Conservation (phyloP, 257 asterid genomes). For the Fraxinus cuspidata region DNA sequence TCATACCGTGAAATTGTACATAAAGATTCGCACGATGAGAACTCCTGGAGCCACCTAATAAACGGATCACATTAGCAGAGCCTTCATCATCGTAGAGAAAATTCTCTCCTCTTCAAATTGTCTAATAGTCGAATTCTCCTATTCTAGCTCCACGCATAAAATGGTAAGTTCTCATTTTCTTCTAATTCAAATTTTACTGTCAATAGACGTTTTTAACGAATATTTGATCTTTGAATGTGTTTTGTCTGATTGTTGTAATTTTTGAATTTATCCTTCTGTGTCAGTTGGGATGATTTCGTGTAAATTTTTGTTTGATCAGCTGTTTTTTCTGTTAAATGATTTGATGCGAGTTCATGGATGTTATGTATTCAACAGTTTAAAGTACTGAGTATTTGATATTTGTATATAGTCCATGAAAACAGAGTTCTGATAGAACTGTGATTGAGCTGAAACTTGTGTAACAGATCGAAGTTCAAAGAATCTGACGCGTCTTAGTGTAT, state of each 20-base stretch:
- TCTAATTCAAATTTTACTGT: neutral
- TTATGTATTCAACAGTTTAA: no score
- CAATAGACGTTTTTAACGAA: neutral
- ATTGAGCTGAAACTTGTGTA: neutral
- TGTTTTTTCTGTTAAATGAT: neutral
- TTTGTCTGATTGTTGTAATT: slow-evolving; percentile 12
- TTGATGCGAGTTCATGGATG: no score
- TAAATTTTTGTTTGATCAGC: neutral
- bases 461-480: neutral
- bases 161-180: slow-evolving; percentile 26
- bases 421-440: neutral
- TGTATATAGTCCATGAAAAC: neutral
- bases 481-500: neutral
- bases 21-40: slow-evolving; percentile 12
- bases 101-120: slow-evolving; percentile 5
- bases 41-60: slow-evolving; percentile 6
- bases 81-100: slow-evolving; percentile 12
- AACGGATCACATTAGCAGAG: slow-evolving; percentile 16
- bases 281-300: slow-evolving; percentile 2
- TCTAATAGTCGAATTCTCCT: neutral
- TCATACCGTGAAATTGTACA: slow-evolving; percentile 16
- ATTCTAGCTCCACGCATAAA: neutral
- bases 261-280: neutral
- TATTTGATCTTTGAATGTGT: neutral
- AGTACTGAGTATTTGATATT: neutral